Percentiles rank a stretch among this genome's conserved stretches.
phyloP scores from a whole-genome alignment of 2,329 filamentous ascomycete species.

The Lojkania enalia region DNA sequence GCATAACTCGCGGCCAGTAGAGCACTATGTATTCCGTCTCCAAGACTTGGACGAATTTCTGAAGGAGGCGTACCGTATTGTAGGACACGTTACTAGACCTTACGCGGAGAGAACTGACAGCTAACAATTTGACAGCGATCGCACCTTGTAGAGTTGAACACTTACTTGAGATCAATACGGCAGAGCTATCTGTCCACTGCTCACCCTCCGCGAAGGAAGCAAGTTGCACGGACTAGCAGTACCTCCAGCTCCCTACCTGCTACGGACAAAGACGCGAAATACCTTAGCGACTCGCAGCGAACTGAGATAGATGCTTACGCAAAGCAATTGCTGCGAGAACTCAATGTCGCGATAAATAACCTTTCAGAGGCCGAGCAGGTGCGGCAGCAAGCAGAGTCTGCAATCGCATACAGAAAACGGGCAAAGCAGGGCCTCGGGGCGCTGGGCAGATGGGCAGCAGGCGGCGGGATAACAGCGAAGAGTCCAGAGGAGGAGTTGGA shows the following conservation, averaged over 20 bases:
- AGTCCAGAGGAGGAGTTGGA: slow-evolving; percentile 70
- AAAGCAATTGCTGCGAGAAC: slow-evolving; percentile 80
- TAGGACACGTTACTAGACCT: slow-evolving; percentile 50
- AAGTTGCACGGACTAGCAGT: slow-evolving; percentile 47
- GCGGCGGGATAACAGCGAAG: slow-evolving; percentile 55
- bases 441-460: slow-evolving; percentile 70
- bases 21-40: slow-evolving; percentile 48
- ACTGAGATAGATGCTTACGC: slow-evolving; percentile 87
- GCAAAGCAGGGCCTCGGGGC: slow-evolving; percentile 64
- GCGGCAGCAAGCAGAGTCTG: slow-evolving; percentile 73
- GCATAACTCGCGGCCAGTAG: slow-evolving; percentile 58
- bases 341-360: slow-evolving; percentile 78
- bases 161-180: slow-evolving; percentile 79
- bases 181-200: slow-evolving; percentile 88
- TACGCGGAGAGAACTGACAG: slow-evolving; percentile 19
- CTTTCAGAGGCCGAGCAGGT: slow-evolving; percentile 82
- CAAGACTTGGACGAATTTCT: slow-evolving; percentile 77
- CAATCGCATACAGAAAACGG: slow-evolving; percentile 72
- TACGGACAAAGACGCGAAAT: slow-evolving; percentile 53
- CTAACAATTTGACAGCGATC: slow-evolving; percentile 65
- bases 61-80: slow-evolving; percentile 92
- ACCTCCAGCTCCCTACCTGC: slow-evolving; percentile 33
- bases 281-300: slow-evolving; percentile 78
- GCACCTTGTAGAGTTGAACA: slow-evolving; percentile 78
- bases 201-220: slow-evolving; percentile 59